Base-by-base conservation (phyloP, 1,284 basidiomycete genomes). In the Fomitopsis schrenkii region DNA sequence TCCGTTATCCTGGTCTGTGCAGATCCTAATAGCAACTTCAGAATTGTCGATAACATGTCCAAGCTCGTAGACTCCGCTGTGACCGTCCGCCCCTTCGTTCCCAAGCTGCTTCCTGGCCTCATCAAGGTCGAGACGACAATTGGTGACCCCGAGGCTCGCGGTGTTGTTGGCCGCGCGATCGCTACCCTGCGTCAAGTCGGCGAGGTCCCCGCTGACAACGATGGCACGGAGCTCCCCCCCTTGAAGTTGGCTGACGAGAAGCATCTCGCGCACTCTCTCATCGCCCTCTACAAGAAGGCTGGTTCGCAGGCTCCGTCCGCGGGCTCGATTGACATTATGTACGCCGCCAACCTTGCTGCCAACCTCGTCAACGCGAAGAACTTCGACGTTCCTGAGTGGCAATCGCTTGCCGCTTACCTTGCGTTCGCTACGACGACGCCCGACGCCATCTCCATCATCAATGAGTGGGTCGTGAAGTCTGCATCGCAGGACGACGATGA, bases 21-120 rank as follows among this genome's bases (percentile, higher is more conserved):
- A 12, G 15, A 59, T 14, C 63, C 57, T 50, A 14, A 44, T 54
- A 70, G 8, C 2, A 61, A 41, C 66, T 72, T 56, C 72, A 90
- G 88, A 72, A 97, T 98, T 71, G 84, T 93, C 73, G 96, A 98
- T 84, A 98, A 98, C 88, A 98, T 98, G 95, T 79, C 95, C 76
- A 98, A 97, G 84, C 90, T 98, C 72, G 96, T 98, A 76, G 95
- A 97, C 82, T 97, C 94, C 58, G 86, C 93, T 68, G 82, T 94
- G 79, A 97, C 94, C 61, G 95, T 98, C 77, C 91, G 96, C 70
- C 96, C 95, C 66, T 98, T 98, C 91, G 77, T 98, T 68, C 95
- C 95, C 73, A 95, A 94, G 79, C 89, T 98, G 59, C 87, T 98
- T 67, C 96, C 96, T 55, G 93, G 93, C 71, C 85, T 98, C 62